Evolutionary conservation across 1,284 basidiomycete genomes (phyloP).

Genomic region (Apiotrichum akiyoshidainum): DNA sequence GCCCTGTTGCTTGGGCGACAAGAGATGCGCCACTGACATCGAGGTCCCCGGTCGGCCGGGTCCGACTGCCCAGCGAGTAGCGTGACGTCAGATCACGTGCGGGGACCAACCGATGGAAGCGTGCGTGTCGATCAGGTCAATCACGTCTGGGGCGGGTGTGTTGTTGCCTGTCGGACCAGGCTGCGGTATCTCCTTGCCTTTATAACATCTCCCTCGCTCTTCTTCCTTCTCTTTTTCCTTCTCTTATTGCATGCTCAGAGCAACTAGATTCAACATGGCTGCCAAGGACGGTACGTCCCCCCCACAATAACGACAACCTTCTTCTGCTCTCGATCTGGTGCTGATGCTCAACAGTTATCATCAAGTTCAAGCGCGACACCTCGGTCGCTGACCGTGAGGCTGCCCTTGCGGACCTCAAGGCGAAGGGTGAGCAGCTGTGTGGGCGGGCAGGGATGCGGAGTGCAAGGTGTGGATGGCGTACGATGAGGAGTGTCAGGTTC

Average conservation of each 20-base stretch:
- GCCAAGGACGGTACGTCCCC: neutral
- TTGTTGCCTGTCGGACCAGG: no score
- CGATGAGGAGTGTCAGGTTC: no score
- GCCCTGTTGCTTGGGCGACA: no score
- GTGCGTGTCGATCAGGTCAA: neutral
- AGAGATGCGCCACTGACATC: no score
- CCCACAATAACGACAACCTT: no score
- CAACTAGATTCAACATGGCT: neutral
- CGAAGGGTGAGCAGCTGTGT: conserved; percentile 21
- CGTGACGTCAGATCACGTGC: neutral
- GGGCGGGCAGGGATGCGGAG: neutral
- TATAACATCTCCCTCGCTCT: neutral
- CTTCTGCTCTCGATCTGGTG: neutral
- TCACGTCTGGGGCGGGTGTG: no score
- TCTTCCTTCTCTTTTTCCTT: neutral
- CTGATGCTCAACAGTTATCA: conserved; percentile 28
- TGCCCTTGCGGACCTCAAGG: conserved; percentile 30
- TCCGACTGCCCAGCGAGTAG: neutral
- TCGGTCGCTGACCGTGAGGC: conserved; percentile 33
- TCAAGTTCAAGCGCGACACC: conserved; percentile 42
- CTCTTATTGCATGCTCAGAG: neutral
- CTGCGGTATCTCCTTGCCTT: neutral
- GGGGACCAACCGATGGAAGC: neutral
- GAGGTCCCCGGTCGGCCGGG: no score
- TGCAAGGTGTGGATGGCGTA: no score